phyloP scores from a whole-genome alignment of 2,329 filamentous ascomycete species.

The Colletotrichum abscissum region DNA sequence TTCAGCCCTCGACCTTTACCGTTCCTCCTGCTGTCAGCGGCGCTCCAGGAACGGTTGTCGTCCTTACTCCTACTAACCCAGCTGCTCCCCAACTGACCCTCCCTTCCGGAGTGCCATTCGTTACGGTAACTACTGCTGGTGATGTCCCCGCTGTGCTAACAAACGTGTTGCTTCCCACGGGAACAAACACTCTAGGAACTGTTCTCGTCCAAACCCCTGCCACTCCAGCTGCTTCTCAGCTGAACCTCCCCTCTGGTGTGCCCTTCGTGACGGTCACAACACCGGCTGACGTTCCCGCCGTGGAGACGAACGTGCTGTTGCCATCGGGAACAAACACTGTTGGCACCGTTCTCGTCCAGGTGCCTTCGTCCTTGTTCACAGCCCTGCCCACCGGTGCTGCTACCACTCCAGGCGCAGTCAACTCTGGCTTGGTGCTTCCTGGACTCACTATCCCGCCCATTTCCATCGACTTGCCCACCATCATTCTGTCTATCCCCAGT shows the following conservation, averaged over 20 bases:
- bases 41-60: conserved; percentile 15
- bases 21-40: conserved; percentile 9
- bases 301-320: not conserved
- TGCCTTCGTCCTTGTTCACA: conserved; percentile 22
- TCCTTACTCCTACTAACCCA: conserved; percentile 28
- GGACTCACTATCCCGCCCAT: not conserved
- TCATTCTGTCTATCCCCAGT: not conserved
- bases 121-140: not conserved
- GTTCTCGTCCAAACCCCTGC: conserved; percentile 22
- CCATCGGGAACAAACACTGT: conserved; percentile 12
- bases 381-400: not conserved
- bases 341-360: conserved; percentile 23
- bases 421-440: not conserved
- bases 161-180: not conserved
- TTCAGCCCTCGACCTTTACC: conserved; percentile 23
- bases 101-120: conserved; percentile 21
- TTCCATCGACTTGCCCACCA: not conserved
- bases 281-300: not conserved
- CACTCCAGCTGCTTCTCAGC: conserved; percentile 9
- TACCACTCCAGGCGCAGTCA: not conserved
- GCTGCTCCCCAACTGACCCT: not conserved
- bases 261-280: conserved; percentile 13
- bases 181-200: not conserved
- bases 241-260: conserved; percentile 11
- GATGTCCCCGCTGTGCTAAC: not conserved